These are phyloP conservation scores for Alternaria arbusti DNA, from an alignment of 2,329 filamentous ascomycete genomes.

Conservation along the genomic window DNA sequence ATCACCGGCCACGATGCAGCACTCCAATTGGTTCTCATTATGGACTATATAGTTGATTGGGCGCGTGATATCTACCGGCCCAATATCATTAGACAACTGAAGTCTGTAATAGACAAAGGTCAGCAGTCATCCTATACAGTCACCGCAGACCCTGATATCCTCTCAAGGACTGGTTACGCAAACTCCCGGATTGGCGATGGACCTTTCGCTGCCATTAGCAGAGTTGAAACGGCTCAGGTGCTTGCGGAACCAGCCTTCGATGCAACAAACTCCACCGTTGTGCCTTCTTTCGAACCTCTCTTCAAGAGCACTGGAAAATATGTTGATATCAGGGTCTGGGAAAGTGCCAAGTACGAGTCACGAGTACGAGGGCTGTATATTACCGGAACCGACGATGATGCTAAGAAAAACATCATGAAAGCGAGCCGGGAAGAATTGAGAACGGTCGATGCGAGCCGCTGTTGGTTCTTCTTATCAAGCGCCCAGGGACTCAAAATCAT, in stretches of 20 bases:
- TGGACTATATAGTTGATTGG: constrained; percentile 33
- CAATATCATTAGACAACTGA: constrained; percentile 24
- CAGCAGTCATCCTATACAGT: not conserved
- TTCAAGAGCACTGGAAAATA: not conserved
- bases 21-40: constrained; percentile 26
- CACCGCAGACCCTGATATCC: not conserved
- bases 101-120: not conserved
- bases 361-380: constrained; percentile 4
- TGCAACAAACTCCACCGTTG: not conserved
- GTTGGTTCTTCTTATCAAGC: not conserved
- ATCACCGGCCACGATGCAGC: constrained; percentile 19
- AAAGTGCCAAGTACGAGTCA: not conserved
- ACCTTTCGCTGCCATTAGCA: not conserved
- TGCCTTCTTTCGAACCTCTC: not conserved
- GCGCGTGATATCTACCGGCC: constrained; percentile 23
- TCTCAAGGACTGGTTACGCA: not conserved
- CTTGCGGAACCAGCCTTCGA: not conserved
- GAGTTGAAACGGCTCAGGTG: not conserved
- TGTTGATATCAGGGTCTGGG: not conserved
- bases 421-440: not conserved
- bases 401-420: not conserved
- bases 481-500: not conserved
- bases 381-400: not conserved
- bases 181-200: not conserved
- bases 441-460: not conserved